These are phyloP conservation scores for Wickerhamomyces hampshirensis DNA, from an alignment of 805 yeast species.

Conservation along the genomic window DNA sequence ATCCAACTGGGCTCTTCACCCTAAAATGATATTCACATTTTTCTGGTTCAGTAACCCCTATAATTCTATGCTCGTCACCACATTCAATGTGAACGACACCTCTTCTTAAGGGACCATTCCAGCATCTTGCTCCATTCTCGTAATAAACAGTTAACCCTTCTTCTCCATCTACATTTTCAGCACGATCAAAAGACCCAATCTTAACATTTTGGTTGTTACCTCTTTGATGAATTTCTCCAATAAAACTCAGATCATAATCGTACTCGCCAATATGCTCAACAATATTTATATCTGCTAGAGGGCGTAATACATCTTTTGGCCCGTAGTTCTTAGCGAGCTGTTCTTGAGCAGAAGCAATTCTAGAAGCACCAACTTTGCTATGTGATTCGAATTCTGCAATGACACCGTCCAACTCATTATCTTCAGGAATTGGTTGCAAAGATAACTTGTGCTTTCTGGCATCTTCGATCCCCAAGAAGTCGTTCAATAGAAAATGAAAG, in stretches of 20 bases:
- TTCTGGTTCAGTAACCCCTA: conserved; percentile 82
- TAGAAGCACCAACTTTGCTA: conserved; percentile 1
- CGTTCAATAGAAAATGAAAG: conserved; percentile 12
- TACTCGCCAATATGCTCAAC: conserved; percentile 59
- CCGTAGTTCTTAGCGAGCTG: conserved; percentile 41
- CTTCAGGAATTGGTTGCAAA: conserved; percentile 15
- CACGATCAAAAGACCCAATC: conserved; percentile 42
- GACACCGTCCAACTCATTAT: conserved; percentile 6
- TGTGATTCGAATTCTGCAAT: conserved; percentile 7
- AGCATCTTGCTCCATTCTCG: conserved; percentile 70
- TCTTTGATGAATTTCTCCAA: conserved; percentile 53
- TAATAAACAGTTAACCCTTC: conserved; percentile 37
- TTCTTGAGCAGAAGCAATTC: conserved; percentile 3
- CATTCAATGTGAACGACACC: conserved; percentile 64
- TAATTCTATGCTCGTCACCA: conserved; percentile 49
- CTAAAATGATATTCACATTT: conserved; percentile 72
- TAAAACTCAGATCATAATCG: conserved; percentile 57
- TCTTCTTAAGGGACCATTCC: conserved; percentile 90
- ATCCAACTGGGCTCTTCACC: conserved; percentile 38
- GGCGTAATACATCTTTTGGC: conserved; percentile 57
- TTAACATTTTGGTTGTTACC: conserved; percentile 41
- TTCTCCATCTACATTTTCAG: conserved; percentile 25
- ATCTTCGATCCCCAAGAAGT: conserved; percentile 18
- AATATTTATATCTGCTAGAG: conserved; percentile 47
- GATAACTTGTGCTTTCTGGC: conserved; percentile 8